phyloP scores from a whole-genome alignment of 371 early-diverging fungal genomes.

The Rhizopus sp. region DNA sequence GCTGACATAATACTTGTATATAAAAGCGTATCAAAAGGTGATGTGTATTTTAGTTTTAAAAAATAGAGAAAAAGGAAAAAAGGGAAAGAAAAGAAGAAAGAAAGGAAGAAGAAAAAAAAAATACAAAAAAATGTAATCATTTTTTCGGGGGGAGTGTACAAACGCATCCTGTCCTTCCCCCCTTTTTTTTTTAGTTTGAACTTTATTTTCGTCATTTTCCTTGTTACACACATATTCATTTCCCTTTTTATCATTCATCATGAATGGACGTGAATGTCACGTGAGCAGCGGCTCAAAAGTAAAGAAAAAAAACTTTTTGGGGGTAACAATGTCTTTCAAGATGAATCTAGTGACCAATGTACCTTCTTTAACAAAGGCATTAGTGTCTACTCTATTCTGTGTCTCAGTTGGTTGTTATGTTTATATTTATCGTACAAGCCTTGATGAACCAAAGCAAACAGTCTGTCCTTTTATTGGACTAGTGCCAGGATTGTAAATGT shows the following conservation, averaged over 20 bases:
- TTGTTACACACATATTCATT: slow-evolving; percentile 3
- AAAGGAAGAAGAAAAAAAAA: slow-evolving; percentile 8
- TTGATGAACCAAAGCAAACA: slow-evolving; percentile 23
- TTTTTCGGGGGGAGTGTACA: neutral
- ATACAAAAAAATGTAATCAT: slow-evolving; percentile 3
- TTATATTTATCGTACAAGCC: slow-evolving; percentile 32
- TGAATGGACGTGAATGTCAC: slow-evolving; percentile 4
- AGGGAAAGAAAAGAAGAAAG: slow-evolving; percentile 1
- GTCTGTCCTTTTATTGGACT: slow-evolving; percentile 46
- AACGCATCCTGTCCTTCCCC: neutral
- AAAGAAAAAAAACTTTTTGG: neutral
- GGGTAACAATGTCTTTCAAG: neutral
- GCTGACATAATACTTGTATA: neutral
- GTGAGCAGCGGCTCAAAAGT: neutral
- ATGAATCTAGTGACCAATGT: slow-evolving; percentile 35
- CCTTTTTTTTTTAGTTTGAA: slow-evolving; percentile 8
- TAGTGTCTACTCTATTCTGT: slow-evolving; percentile 31
- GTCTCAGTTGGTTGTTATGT: slow-evolving; percentile 31
- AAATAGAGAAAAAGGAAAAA: slow-evolving; percentile 10
- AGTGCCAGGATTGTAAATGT: slow-evolving; percentile 49
- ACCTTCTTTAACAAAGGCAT: slow-evolving; percentile 43
- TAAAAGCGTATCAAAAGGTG: slow-evolving; percentile 9
- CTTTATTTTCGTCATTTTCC: neutral
- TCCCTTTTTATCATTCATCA: neutral
- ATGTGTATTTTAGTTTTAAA: slow-evolving; percentile 2